Base-by-base conservation (phyloP, 805 yeast species). In the Starmera caribaea region DNA sequence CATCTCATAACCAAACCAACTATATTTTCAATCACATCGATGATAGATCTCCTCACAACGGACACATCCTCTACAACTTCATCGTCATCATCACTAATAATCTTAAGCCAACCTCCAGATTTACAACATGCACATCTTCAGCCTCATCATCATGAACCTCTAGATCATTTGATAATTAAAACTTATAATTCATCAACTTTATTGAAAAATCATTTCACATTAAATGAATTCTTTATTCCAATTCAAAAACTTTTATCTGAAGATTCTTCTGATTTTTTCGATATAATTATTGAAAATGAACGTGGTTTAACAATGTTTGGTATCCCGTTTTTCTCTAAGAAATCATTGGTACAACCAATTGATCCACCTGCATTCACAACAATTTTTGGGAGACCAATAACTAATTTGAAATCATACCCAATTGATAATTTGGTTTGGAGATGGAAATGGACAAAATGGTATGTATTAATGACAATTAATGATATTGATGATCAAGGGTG, bases 401-500 rank as follows among this genome's bases (percentile, higher is more conserved):
- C 16, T 3, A 39, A 45, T 11, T n/a, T 45, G 7, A 38, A 37
- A 12, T 38, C 49, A 7, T 62, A 56, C 39, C 60, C 66, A 13
- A 53, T 76, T 12, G 84, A 84, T 2, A 81, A 74, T 45, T 62
- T 72, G 16, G 58, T 66, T 34, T 81, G 87, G 88, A 51, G 57
- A 40, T 81, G 88, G 88, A 54, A 54, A 9, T 81, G 88, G 87
- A 66, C 66, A 12, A 63, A 68, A 40, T 84, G 94, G 94, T 79
- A 76, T 49, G 79, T 81, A 3, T 67, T 79, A 42, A 80, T 85
- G 90, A 57, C 64, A 37, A 53, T 61, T 5, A 59, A 62, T 32
- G 87, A 82, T 51, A 81, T 76, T 16, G 95, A 84, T 55, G 89
- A 82, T 49, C 83, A 80, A 51, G 95, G 95, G n/a, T 84, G 95